Evolutionary conservation across 192 early-diverging fungal genomes (phyloP).

Genomic region (Coemansia interrupta): DNA sequence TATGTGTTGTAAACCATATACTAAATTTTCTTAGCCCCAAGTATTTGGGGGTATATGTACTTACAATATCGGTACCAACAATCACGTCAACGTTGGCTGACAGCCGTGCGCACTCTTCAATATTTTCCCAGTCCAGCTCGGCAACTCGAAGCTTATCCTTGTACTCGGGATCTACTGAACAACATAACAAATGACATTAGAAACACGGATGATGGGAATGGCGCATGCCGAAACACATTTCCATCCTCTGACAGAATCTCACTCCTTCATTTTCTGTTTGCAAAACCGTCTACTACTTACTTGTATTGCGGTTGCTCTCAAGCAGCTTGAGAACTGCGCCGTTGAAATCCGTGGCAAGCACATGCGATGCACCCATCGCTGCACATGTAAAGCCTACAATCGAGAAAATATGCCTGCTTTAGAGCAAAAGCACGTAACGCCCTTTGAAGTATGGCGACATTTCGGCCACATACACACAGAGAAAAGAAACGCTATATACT

Average conservation of each 20-base stretch:
- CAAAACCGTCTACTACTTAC: conserved; percentile 23
- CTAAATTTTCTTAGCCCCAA: no score
- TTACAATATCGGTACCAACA: conserved; percentile 52
- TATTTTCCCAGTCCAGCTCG: conserved; percentile 40
- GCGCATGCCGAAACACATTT: background rate
- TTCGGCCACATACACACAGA: background rate
- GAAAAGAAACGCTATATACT: background rate
- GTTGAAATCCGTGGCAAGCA: conserved; percentile 35
- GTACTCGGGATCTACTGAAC: conserved; percentile 29
- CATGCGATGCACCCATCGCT: conserved; percentile 40
- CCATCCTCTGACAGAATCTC: background rate
- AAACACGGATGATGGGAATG: background rate
- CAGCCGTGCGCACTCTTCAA: conserved; percentile 22
- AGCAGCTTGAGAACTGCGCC: conserved; percentile 33
- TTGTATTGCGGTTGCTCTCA: conserved; percentile 24
- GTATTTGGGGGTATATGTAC: conserved; percentile 1
- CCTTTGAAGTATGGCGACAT: background rate
- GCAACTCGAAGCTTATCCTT: conserved; percentile 30
- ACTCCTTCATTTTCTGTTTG: background rate
- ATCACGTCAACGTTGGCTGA: conserved; percentile 34
- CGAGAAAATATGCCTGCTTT: background rate
- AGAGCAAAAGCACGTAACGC: background rate
- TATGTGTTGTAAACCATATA: no score
- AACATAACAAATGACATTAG: background rate
- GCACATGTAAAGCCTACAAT: conserved; percentile 47